Conservation (phyloP, 2,329 filamentous ascomycete species). For the Capronia americana region DNA sequence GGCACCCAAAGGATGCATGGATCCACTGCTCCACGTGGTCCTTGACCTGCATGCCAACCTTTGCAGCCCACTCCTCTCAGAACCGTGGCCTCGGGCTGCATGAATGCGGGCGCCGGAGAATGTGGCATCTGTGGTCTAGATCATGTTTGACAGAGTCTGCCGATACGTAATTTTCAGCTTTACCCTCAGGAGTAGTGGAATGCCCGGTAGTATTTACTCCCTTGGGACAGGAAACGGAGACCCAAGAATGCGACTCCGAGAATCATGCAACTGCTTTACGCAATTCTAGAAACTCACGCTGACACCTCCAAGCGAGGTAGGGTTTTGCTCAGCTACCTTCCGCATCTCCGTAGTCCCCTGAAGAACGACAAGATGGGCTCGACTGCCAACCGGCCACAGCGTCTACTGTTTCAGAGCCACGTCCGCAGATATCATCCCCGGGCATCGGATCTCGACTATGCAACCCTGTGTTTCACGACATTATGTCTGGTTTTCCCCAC, state of each 20-base stretch:
- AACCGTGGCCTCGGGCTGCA: background rate
- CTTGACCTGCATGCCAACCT: slow-evolving; percentile 14
- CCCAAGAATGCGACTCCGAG: background rate
- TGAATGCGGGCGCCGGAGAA: background rate
- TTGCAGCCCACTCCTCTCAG: slow-evolving; percentile 1
- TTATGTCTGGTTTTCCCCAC: background rate
- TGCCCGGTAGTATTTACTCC: no score
- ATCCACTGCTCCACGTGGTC: slow-evolving; percentile 12
- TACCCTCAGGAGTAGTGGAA: background rate
- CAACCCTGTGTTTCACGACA: slow-evolving; percentile 14
- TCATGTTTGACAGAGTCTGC: background rate
- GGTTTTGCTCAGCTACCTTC: background rate
- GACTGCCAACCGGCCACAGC: background rate
- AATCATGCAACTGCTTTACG: background rate
- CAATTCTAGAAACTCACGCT: background rate
- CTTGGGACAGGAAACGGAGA: background rate
- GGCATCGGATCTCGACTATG: slow-evolving; percentile 17
- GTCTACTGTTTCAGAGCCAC: background rate
- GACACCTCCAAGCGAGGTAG: background rate
- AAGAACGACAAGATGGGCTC: background rate
- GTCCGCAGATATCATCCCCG: background rate
- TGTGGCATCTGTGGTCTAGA: background rate
- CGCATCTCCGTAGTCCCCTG: background rate
- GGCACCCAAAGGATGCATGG: background rate
- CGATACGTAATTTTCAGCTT: background rate